Evolutionary conservation across 495 filamentous ascomycete genomes (phyloP), one percentile per base, ranked within the genome.

Genomic region (Aspergillus mulundensis): DNA sequence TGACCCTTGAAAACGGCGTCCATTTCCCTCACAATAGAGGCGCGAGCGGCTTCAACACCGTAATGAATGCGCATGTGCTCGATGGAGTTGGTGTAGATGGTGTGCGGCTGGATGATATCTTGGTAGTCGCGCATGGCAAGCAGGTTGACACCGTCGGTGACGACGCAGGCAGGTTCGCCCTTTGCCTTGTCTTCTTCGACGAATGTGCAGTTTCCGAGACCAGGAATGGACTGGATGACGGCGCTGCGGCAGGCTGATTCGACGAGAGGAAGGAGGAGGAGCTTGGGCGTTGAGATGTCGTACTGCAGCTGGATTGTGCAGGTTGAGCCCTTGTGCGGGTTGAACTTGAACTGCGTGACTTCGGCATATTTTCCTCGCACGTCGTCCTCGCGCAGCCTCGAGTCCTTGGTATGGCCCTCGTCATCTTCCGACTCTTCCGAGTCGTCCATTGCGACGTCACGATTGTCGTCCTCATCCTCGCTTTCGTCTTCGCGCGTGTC

Each of bases 31-130:
- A 97, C 85, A 61, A 99, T 96, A 51, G 84, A 87, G 50, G 80
- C 82, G 5, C 94, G 88, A 42, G 87, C 88, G 8, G 95, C 95
- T 73, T 99, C 94, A 18, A 99, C 90, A 62, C 94, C 94, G 73
- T 97, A 99, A 39, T 85, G 78, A 19, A 78, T 74, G 23, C 96
- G 82, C 74, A 96, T 89, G 54, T 90, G 83, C 48, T 84, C 82
- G 65, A 97, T 91, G 59, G 94, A 91, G 75, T 99, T 99, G 50
- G 94, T 96, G 74, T 87, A 86, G 64, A 96, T 83, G 12, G 77
- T 81, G 71, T 97, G 85, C 1, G 91, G 87, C 70, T 97, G 87
- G 77, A 97, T 87, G 70, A 87, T 84, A 51, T 91, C 84, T 59
- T 87, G 81, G 66, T 90, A 92, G 52, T 88, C 86, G 62, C 95